Percentiles rank a stretch among this genome's conserved stretches.
Conservation (phyloP, 2,329 filamentous ascomycete species). For the Exophiala bonariae region DNA sequence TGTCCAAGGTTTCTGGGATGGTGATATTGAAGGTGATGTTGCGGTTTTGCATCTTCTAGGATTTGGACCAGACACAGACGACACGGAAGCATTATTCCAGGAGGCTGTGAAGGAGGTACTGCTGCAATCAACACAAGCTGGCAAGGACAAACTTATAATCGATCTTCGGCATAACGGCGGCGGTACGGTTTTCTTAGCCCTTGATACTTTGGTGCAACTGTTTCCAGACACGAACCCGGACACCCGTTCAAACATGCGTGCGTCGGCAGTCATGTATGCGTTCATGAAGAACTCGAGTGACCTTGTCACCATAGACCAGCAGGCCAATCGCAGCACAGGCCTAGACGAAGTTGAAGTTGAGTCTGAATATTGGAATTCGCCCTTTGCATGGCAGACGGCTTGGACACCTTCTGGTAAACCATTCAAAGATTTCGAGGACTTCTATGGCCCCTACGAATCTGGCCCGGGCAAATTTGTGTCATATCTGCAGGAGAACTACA, state of each 20-base stretch:
- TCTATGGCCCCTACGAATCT: conserved; percentile 31
- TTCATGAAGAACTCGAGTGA: too few relatives aligned
- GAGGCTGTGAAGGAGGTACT: too few relatives aligned
- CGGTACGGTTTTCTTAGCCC: conserved; percentile 50
- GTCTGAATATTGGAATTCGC: too few relatives aligned
- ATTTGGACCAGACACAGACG: too few relatives aligned
- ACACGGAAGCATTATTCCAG: too few relatives aligned
- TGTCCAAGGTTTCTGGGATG: too few relatives aligned
- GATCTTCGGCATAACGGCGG: conserved; percentile 64
- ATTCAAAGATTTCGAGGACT: too few relatives aligned
- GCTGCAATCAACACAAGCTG: conserved; percentile 27
- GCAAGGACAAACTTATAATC: conserved; percentile 62
- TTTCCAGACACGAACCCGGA: conserved; percentile 49
- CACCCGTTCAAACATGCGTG: conserved; percentile 47
- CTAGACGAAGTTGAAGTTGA: conserved; percentile 10
- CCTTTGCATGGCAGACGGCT: too few relatives aligned
- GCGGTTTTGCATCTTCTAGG: too few relatives aligned
- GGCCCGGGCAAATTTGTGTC: conserved; percentile 28
- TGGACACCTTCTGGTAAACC: too few relatives aligned
- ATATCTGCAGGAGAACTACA: conserved; percentile 34
- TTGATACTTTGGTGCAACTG: conserved; percentile 54
- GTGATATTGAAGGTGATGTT: too few relatives aligned
- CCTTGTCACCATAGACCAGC: conserved; percentile 32
- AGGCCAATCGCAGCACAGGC: conserved; percentile 18
- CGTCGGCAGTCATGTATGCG: conserved; percentile 35